Evolutionary conservation across 2,329 filamentous ascomycete species (phyloP), one percentile per base, ranked within the genome.

Genomic region (Colletotrichum sansevieriae): DNA sequence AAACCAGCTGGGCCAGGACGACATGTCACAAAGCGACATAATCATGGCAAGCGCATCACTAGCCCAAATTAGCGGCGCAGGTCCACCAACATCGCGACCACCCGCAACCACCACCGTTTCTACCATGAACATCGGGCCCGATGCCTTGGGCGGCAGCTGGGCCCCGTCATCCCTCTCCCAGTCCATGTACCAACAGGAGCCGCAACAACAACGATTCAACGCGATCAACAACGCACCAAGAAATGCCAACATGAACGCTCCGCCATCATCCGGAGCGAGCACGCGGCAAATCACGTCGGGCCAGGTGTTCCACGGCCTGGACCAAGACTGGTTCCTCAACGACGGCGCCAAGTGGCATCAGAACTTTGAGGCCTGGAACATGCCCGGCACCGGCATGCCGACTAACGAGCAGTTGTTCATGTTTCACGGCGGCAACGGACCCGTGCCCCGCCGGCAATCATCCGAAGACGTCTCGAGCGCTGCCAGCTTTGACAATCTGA

Each of bases 291-390:
- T 74, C 4, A 73, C 75, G 2, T 75, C 77, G 7, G 79, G 68
- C 13, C 76, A 79, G 3, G 65, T 73, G 6, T 56, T 76, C 7
- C 82, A 80, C 51, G 77, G 78, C 6, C 77, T 88, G 51, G 86
- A 88, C 9, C 83, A 86, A 69, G 85, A 88, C 44, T 89, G 85
- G 85, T 86, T 88, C 72, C 75, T 89, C 20, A 87, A 83, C 61
- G 87, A 89, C 68, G 83, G 86, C 18, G 85, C 84, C 29, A 85
- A 82, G 68, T 88, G 86, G 85, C 85, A 88, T 66, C 85, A 87
- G 63, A 83, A 86, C 68, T 89, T 88, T 72, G 83, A 87, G 63
- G 77, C 81, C 3, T 89, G 87, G 87, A 83, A 81, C 39, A 75
- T 83, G 44, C 43, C 64, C 9, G 59, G 59, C 10, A 12, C 58